Base-by-base conservation (phyloP, 257 asterid species). In the Nicotiana otophora region DNA sequence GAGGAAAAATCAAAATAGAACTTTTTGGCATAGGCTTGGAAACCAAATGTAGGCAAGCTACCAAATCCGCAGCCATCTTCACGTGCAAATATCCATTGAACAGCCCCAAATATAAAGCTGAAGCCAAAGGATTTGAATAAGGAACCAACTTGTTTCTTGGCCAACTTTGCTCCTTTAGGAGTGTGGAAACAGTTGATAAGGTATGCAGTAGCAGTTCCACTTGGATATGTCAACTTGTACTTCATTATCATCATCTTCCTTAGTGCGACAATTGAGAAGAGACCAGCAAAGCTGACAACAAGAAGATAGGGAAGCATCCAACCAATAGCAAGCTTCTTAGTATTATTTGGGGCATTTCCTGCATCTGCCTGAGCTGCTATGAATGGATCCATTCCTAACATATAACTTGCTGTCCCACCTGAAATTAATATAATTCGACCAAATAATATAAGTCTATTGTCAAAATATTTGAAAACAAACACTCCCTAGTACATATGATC, bases 111-210 rank as follows among this genome's bases (percentile, higher is more conserved):
- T 0, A 64, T 0, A 70, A 95, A 90, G 90, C 98, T 92, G 51
- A 85, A 88, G 2, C 81, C 17, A 63, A 93, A 92, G 53, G 93
- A 81, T 81, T 91, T 91, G 92, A 93, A 93, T 9, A 95, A 91
- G 0, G 85, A 61, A 85, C 58, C 57, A 11, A 93, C 98, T 86
- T 92, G 94, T 78, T 88, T 89, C 94, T 89, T 91, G 28, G 97
- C 98, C 20, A 91, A 86, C 82, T 85, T 89, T 39, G 95, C 98
- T 55, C 96, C 98, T 82, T 83, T 93, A 14, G 97, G 94, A 30
- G 98, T 95, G 87, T 95, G 98, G 65, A 93, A 93, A 82, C 98
- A 89, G 87, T 95, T 93, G 89, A 95, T 95, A 31, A 95, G 93
- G 77, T 83, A 90, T 3, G 97, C 97, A 7, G 98, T 93, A 16